Base-by-base conservation (phyloP, 2,329 filamentous ascomycete genomes). In the Fusarium sp. region DNA sequence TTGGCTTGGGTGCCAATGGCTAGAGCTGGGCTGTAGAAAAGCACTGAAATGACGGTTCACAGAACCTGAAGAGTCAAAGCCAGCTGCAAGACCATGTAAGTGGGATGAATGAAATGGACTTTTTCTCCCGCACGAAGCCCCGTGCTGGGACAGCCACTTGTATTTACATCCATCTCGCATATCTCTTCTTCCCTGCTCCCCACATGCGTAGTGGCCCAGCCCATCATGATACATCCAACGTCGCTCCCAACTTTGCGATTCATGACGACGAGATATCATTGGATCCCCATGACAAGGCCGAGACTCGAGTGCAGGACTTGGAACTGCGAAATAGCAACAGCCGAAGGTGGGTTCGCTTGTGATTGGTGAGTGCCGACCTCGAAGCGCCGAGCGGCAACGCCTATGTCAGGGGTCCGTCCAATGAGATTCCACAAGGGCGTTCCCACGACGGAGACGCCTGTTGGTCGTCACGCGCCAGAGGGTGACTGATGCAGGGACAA, bases 321-420 rank as follows among this genome's bases (percentile, higher is more conserved):
- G 43, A 65, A 66, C 71, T 64, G 68, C 66, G 65, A 65, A 66
- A 61, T 70, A 67, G 64, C 29, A 58, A 41, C 43, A 48, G 43
- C 22, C 43, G 45, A 64, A 37, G 35, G n/a, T 56, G 57, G 58
- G 62, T 63, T 20, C 22, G 20, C 56, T 56, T 22, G 48, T 81
- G 80, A 81, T 82, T 82, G 80, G 81, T 58, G 68, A 61, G 58
- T 48, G 22, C 45, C 43, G 22, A 58, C 56, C 61, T 75, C 75
- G 78, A 81, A 81, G 80, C 80, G 81, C 81, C 74, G 73, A 76
- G 71, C 72, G 63, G 50, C 59, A 64, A 73, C 64, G 64, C 69
- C 67, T 63, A 65, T 37, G 60, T 65, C 75, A 76, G 71, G 76
- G 63, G 73, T 65, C 61, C 65, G 48, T 59, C 81, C 80, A 81